Percentiles rank a stretch among this genome's conserved stretches.
phyloP scores from a whole-genome alignment of 139 green algal species.

The Pedinophyceae sp. region DNA sequence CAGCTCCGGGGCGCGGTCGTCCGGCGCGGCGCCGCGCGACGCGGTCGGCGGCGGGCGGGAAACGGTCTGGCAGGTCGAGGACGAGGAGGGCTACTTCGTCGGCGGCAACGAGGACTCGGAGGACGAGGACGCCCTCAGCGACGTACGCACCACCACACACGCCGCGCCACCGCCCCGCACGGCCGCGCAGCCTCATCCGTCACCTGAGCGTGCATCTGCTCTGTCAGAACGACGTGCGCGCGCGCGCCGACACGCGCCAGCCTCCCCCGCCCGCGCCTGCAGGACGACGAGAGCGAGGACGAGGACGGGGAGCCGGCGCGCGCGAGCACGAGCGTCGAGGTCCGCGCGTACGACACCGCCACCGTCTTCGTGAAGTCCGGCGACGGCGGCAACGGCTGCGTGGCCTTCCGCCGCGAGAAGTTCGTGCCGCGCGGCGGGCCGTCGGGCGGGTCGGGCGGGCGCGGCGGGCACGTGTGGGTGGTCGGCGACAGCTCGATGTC shows the following conservation, averaged over 20 bases:
- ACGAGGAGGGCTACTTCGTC: no score
- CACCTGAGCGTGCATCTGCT: not conserved
- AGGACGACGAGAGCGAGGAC: constrained; percentile 4
- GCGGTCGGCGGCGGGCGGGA: no score
- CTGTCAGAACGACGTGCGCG: not conserved
- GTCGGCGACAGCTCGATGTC: constrained; percentile 53
- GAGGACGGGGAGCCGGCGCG: constrained; percentile 12
- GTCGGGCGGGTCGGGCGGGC: constrained; percentile 76
- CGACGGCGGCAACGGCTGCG: constrained; percentile 80
- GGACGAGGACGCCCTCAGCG: not conserved
- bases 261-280: not conserved
- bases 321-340: constrained; percentile 19
- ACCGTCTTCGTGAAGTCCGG: constrained; percentile 76
- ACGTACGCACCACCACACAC: not conserved
- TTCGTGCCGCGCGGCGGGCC: constrained; percentile 83
- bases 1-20: no score
- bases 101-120: not conserved
- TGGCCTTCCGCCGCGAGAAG: constrained; percentile 92
- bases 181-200: no score
- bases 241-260: not conserved
- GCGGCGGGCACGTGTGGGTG: constrained; percentile 65
- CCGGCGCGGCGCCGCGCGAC: no score
- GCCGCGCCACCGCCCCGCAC: not conserved
- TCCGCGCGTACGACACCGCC: constrained; percentile 88
- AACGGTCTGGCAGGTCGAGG: no score